These are phyloP conservation scores for Olyra latifolia DNA, from an alignment of 176 grass and related monocot species.

Conservation along the genomic window DNA sequence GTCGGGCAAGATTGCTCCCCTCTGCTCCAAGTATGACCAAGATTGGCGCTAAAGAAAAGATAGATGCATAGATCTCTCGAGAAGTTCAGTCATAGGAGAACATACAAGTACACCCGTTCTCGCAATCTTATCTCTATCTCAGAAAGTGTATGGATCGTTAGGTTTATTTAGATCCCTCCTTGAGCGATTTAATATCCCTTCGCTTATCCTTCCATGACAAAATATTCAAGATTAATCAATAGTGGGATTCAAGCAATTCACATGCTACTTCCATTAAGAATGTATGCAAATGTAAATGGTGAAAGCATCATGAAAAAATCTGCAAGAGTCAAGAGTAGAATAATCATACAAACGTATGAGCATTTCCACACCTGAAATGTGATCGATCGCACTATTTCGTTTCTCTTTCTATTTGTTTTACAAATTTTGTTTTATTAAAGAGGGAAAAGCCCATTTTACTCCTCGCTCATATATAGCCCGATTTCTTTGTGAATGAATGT, in stretches of 20 bases:
- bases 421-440: too few relatives aligned
- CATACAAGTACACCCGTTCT: constrained; percentile 59
- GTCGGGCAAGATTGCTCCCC: constrained; percentile 68
- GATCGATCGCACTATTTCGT: too few relatives aligned
- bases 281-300: background rate
- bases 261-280: background rate
- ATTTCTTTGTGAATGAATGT: too few relatives aligned
- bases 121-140: constrained; percentile 36
- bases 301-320: background rate
- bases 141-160: constrained; percentile 13
- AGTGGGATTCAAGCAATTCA: background rate
- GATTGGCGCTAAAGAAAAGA: constrained; percentile 32
- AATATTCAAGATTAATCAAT: constrained; percentile 34
- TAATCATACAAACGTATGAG: too few relatives aligned
- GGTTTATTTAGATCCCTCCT: constrained; percentile 41
- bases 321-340: too few relatives aligned
- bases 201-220: constrained; percentile 59
- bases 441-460: too few relatives aligned
- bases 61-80: background rate
- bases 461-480: too few relatives aligned
- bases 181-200: constrained; percentile 45
- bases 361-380: too few relatives aligned
- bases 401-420: too few relatives aligned
- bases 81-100: constrained; percentile 2
- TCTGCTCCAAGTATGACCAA: constrained; percentile 91